Evolutionary conservation across 2,329 filamentous ascomycete species (phyloP), one percentile per base, ranked within the genome.

Genomic region (Pseudogymnoascus sp.): DNA sequence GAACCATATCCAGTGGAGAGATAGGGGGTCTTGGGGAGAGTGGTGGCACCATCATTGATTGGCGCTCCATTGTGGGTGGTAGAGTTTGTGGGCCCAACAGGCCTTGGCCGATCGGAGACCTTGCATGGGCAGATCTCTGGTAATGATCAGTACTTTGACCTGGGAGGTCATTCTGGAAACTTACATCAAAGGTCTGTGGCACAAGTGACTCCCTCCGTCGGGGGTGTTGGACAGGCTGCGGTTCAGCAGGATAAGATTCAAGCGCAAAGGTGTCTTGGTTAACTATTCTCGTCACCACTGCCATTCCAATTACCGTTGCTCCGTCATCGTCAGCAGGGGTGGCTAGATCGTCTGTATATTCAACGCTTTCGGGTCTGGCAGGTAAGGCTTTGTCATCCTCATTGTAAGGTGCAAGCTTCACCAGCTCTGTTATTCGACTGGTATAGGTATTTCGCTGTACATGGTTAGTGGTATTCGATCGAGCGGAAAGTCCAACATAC

Each of bases 391-490:
- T 97, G 59, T 84, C 85, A 60, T 83, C 81, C 65, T 78, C 66
- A 64, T 75, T 67, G 67, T 80, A 70, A 73, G 81, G 72, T 74
- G 85, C 79, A 67, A 85, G 78, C 69, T 87, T 85, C 68, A 89
- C 84, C 40, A 99, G 79, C 73, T 99, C 94, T 57, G 88, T 86
- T 67, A 97, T 96, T 61, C 94, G 87, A 62, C 87, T 90, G 59
- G 88, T 91, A 73, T 99, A 99, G 1, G 93, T 97, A 66, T 88
- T 85, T 70, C 90, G 87, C 90, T 95, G 68, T 44, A 39, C 33
- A 35, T 47, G 31, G 58, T 71, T 65, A 70, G 67, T 60, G 11
- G 54, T 58, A 39, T 58, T 21, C 26, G 47, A 61, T 50, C 17
- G 33, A 44, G n/a, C 17, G 31, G 60, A 21, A 39, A 17, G 44